Base-by-base conservation (phyloP, 176 grass and related monocot genomes). In the Chrysopogon serrulatus region DNA sequence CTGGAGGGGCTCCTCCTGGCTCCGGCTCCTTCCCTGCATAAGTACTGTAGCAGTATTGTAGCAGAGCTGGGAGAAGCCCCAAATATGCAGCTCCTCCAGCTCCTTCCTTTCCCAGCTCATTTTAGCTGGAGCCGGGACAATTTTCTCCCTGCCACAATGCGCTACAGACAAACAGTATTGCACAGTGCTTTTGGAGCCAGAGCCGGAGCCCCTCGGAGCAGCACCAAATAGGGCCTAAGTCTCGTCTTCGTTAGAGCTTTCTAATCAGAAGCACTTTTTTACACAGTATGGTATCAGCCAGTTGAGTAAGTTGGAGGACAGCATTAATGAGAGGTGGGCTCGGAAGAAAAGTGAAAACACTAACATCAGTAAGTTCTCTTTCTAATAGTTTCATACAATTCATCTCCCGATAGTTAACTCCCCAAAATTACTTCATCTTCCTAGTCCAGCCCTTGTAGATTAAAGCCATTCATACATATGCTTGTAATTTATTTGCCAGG, bases 301-400 rank as follows among this genome's bases (percentile, higher is more conserved):
- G 34, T 84, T 98, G 85, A 93, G 87, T 77, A 91, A 90, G 85
- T 90, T 98, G 89, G 96, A 98, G 83, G 96, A 98, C 74, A 98
- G 96, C 91, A 94, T 98, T 90, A 82, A 88, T 86, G 93, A 95
- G 72, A 89, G 93, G 57, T 98, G 96, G 96, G 74, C 89, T 33
- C 88, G 34, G 72, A 98, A 90, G 83, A 93, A 94, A 91, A 82
- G 28, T 68, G 91, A 92, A 40, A 90, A 83, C 64, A 87, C 85
- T 79, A 94, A 80, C 57, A 92, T 84, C 86, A 94, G 96, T 95
- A 95, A 67, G 89, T 83, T 42, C 70, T 87, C 21, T 64, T 78
- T 70, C 15, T 82, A 30, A n/a, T 67, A 45, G 73, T 35, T 73
- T 61, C 33, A 48, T 78, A 41, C n/a, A 79, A 54, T 80, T 87